These are phyloP conservation scores for Pseudocercospora eumusae DNA, from an alignment of 2,329 filamentous ascomycete species.

Conservation along the genomic window DNA sequence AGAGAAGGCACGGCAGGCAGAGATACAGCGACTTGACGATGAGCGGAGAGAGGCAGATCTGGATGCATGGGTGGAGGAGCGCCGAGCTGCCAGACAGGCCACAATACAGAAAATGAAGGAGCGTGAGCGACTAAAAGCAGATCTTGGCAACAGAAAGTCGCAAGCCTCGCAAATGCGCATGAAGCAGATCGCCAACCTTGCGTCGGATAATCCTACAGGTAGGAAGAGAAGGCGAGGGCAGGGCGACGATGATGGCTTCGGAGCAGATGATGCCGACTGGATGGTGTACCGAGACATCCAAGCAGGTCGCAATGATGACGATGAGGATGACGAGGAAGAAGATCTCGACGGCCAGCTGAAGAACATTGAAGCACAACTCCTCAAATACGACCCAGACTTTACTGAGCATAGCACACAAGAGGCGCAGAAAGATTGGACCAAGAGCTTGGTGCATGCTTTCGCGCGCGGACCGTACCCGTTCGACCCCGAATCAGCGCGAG, in stretches of 20 bases:
- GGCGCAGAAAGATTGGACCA: slow-evolving; percentile 93
- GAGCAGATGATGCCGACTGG: slow-evolving; percentile 97
- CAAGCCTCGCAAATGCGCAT: slow-evolving; percentile 95
- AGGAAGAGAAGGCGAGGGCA: slow-evolving; percentile 83
- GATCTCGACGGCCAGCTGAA: slow-evolving; percentile 75
- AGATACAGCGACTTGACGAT: slow-evolving; percentile 79
- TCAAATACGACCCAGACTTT: slow-evolving; percentile 84
- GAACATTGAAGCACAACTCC: slow-evolving; percentile 76
- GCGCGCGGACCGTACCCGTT: slow-evolving; percentile 84
- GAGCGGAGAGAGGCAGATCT: slow-evolving; percentile 82
- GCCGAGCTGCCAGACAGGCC: slow-evolving; percentile 68
- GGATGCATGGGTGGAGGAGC: slow-evolving; percentile 82
- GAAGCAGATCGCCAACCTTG: slow-evolving; percentile 96
- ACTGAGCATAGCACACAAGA: slow-evolving; percentile 90
- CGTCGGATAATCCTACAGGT: slow-evolving; percentile 73
- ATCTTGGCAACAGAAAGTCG: slow-evolving; percentile 94
- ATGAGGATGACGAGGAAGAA: slow-evolving; percentile 91
- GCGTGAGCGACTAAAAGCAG: slow-evolving; percentile 86
- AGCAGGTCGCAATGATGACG: slow-evolving; percentile 83
- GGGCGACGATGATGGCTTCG: slow-evolving; percentile 95
- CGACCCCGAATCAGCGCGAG: slow-evolving; percentile 73
- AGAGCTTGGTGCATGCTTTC: slow-evolving; percentile 86
- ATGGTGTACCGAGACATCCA: slow-evolving; percentile 92
- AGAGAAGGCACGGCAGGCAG: slow-evolving; percentile 79
- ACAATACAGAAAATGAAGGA: slow-evolving; percentile 86